These are phyloP conservation scores for Saccharata proteae DNA, from an alignment of 2,329 filamentous ascomycete species.

Conservation along the genomic window DNA sequence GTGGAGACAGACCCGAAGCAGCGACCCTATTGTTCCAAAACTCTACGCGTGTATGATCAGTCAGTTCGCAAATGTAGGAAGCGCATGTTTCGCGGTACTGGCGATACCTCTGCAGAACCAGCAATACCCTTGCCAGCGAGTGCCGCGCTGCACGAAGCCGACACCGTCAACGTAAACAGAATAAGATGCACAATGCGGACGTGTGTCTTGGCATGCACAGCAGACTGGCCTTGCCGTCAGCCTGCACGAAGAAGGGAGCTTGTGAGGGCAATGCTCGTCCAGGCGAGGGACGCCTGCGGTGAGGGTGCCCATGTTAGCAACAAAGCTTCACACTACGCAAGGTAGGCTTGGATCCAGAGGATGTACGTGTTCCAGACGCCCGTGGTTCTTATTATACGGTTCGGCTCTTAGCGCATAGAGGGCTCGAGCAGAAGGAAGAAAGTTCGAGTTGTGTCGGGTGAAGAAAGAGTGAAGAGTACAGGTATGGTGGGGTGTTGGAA, in stretches of 20 bases:
- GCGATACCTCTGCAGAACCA: slow-evolving; percentile 39
- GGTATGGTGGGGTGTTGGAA: too few relatives aligned
- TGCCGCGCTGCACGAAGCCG: slow-evolving; percentile 36
- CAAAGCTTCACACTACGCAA: too few relatives aligned
- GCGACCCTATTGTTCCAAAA: slow-evolving; percentile 37
- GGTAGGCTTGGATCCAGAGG: too few relatives aligned
- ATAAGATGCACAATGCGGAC: slow-evolving; percentile 31
- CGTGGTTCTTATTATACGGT: too few relatives aligned
- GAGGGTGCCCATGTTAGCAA: slow-evolving; percentile 30
- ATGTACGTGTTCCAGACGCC: too few relatives aligned
- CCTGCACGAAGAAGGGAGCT: slow-evolving; percentile 29
- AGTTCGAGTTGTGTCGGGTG: too few relatives aligned
- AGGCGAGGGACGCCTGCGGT: slow-evolving; percentile 25
- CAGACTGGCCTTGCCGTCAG: slow-evolving; percentile 28
- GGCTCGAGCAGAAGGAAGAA: too few relatives aligned
- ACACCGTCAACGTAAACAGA: slow-evolving; percentile 37
- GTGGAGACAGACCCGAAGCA: slow-evolving; percentile 27
- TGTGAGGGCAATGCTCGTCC: slow-evolving; percentile 27
- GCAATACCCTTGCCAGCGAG: slow-evolving; percentile 39
- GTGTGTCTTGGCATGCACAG: slow-evolving; percentile 29
- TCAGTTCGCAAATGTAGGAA: background rate
- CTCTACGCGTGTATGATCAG: too few relatives aligned
- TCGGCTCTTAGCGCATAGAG: too few relatives aligned
- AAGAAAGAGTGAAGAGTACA: too few relatives aligned
- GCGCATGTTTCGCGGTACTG: too few relatives aligned